Conservation (phyloP, 177 flowering plant genomes). For the Vitis hybrid region DNA sequence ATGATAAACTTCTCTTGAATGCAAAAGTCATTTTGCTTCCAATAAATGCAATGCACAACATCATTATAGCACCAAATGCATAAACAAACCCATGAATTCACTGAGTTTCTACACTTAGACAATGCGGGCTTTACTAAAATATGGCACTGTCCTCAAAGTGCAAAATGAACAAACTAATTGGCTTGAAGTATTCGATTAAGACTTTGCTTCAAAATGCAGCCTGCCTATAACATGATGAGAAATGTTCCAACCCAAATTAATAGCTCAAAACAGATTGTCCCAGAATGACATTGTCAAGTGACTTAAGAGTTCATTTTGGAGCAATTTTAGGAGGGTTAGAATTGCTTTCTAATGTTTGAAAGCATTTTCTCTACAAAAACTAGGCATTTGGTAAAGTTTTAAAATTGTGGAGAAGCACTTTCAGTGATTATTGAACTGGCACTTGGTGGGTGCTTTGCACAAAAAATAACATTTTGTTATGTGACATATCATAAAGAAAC, state of each 20-base stretch:
- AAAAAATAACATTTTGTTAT: too few relatives aligned
- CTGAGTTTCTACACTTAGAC: neutral
- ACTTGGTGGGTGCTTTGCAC: too few relatives aligned
- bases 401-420: too few relatives aligned
- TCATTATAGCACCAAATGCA: neutral
- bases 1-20: neutral
- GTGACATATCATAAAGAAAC: too few relatives aligned
- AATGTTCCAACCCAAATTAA: neutral
- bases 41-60: neutral
- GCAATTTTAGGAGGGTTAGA: too few relatives aligned
- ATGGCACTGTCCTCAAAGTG: neutral
- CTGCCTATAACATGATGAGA: neutral
- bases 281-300: too few relatives aligned
- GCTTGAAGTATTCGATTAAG: neutral
- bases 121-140: neutral
- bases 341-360: too few relatives aligned
- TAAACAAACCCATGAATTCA: neutral
- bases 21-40: neutral
- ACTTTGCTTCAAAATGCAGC: neutral
- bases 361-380: too few relatives aligned
- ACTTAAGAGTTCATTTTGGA: too few relatives aligned
- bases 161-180: neutral
- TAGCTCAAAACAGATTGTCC: neutral
- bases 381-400: too few relatives aligned
- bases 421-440: too few relatives aligned